These are phyloP conservation scores for Terfezia claveryi DNA, from an alignment of 495 filamentous ascomycete genomes.

Conservation along the genomic window DNA sequence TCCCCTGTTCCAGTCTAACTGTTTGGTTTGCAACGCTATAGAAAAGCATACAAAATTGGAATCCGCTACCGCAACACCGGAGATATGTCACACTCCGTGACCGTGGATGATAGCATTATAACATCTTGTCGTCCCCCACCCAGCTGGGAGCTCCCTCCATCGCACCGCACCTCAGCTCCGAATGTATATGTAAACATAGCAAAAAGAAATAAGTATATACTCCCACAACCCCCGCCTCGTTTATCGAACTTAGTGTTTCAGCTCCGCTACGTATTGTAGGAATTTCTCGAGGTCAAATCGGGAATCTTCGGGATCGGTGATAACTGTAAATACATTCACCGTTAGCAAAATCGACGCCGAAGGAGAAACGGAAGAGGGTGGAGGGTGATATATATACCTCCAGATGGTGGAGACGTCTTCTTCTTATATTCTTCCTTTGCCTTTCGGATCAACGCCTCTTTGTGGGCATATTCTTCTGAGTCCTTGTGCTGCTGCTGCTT, in stretches of 20 bases:
- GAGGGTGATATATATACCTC: constrained; percentile 31
- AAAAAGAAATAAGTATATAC: too few species aligned
- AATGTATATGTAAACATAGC: too few species aligned
- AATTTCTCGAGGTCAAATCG: constrained; percentile 81
- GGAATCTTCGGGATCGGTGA: constrained; percentile 61
- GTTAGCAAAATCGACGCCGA: background rate
- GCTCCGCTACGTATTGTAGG: constrained; percentile 40
- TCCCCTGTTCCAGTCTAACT: too few species aligned
- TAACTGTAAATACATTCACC: constrained; percentile 30
- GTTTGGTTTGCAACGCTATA: too few species aligned
- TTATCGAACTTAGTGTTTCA: constrained; percentile 18
- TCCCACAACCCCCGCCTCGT: too few species aligned
- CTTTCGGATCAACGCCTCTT: constrained; percentile 67
- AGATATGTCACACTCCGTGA: too few species aligned
- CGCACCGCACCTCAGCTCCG: too few species aligned
- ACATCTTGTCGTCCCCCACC: too few species aligned
- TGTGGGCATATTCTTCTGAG: constrained; percentile 63
- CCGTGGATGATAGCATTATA: too few species aligned
- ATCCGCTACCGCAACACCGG: too few species aligned
- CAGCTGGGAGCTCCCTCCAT: too few species aligned
- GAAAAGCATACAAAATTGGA: too few species aligned
- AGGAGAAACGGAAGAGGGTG: background rate
- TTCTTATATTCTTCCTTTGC: constrained; percentile 78
- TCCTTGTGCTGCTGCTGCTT: constrained; percentile 40
- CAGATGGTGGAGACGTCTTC: constrained; percentile 38